phyloP scores from a whole-genome alignment of 805 yeast species.

The Cyberlindnera xishuangbannaensis region DNA sequence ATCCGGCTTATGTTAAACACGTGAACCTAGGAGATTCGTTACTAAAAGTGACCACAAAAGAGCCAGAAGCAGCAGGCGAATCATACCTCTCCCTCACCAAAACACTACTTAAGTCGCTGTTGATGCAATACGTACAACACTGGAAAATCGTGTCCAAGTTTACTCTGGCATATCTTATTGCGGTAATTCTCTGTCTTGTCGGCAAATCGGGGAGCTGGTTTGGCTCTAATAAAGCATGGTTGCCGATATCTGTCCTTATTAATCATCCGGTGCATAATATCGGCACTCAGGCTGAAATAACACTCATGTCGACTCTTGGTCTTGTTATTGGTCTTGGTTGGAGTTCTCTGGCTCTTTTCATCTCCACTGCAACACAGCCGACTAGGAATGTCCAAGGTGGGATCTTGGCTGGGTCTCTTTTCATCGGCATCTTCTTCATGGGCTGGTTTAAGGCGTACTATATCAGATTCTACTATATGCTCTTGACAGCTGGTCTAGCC shows the following conservation, averaged over 20 bases:
- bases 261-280: conserved; percentile 43
- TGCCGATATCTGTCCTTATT: conserved; percentile 37
- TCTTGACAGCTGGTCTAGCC: conserved; percentile 31
- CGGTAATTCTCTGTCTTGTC: conserved; percentile 35
- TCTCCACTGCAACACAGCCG: conserved; percentile 36
- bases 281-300: conserved; percentile 43
- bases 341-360: conserved; percentile 37
- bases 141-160: conserved; percentile 20
- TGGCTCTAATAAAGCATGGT: conserved; percentile 34
- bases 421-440: conserved; percentile 32
- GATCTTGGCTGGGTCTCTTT: conserved; percentile 36
- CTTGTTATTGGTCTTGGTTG: conserved; percentile 38
- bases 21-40: conserved; percentile 6
- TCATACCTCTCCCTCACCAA: neutral
- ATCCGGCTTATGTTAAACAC: conserved; percentile 35
- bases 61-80: neutral
- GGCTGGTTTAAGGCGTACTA: conserved; percentile 38
- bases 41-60: neutral
- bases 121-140: conserved; percentile 1
- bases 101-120: neutral
- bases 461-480: conserved; percentile 34
- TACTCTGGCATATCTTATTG: conserved; percentile 33
- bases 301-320: conserved; percentile 35
- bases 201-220: conserved; percentile 36
- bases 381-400: conserved; percentile 41